A percentile compares a stretch with the other conserved stretches of the same genome.
These are phyloP conservation scores for Chenopodium formosanum DNA, from an alignment of 148 eudicot species.

Conservation along the genomic window DNA sequence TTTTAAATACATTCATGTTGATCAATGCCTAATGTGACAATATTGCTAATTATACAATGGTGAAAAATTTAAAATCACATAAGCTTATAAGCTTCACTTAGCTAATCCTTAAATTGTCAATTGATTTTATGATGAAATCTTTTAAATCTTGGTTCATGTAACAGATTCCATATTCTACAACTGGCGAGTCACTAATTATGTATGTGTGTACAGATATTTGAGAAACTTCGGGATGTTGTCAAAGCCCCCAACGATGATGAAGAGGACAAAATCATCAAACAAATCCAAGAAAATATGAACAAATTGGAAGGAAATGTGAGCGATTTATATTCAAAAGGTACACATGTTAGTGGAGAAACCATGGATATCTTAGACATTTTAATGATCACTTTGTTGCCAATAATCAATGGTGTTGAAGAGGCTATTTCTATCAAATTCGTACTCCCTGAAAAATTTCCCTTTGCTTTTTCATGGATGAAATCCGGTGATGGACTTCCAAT, in stretches of 20 bases:
- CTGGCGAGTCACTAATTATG: too few species aligned
- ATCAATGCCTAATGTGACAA: too few species aligned
- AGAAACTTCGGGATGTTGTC: slow-evolving; percentile 24
- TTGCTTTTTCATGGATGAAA: slow-evolving; percentile 30
- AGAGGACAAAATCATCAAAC: slow-evolving; percentile 21
- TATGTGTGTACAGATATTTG: neutral
- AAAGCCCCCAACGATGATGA: slow-evolving; percentile 17
- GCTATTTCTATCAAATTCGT: slow-evolving; percentile 23
- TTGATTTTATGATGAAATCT: too few species aligned
- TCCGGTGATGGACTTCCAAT: slow-evolving; percentile 2
- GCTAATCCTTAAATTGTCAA: too few species aligned
- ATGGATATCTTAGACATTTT: slow-evolving; percentile 29
- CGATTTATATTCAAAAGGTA: slow-evolving; percentile 11
- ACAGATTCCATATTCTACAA: too few species aligned
- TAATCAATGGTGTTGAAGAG: slow-evolving; percentile 30
- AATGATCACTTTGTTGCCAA: slow-evolving; percentile 28
- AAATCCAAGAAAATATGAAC: slow-evolving; percentile 31
- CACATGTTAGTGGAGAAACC: slow-evolving; percentile 7
- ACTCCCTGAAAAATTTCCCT: slow-evolving; percentile 18
- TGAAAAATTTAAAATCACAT: too few species aligned
- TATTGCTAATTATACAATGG: too few species aligned
- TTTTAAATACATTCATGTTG: too few species aligned
- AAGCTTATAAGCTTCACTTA: too few species aligned
- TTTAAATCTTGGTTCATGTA: too few species aligned
- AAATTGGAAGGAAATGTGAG: slow-evolving; percentile 34